A percentile compares a stretch with the other conserved stretches of the same genome.
Conservation (phyloP, 805 yeast species). For the Metschnikowia arizonensis region DNA sequence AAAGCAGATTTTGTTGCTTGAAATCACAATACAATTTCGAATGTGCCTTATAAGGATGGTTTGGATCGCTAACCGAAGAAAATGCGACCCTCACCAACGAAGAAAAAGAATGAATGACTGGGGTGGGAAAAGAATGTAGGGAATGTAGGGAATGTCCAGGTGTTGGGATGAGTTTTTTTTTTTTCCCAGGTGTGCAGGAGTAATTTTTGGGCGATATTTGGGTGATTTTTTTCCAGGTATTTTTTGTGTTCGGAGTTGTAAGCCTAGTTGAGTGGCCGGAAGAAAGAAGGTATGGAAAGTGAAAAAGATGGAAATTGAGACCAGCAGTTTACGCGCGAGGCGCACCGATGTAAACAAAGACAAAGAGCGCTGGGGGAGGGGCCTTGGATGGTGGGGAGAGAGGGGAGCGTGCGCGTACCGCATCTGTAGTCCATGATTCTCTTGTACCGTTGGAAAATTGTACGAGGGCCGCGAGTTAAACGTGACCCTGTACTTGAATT, state of each 20-base stretch:
- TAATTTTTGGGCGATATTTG: no score
- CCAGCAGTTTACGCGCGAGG: background rate
- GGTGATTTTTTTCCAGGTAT: no score
- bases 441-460: background rate
- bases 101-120: conserved; percentile 13
- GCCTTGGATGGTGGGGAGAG: no score
- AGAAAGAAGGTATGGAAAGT: background rate
- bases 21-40: no score
- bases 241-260: no score
- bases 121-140: conserved; percentile 7
- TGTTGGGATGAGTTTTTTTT: no score
- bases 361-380: no score
- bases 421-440: background rate
- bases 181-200: no score
- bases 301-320: background rate
- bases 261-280: no score
- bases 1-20: no score
- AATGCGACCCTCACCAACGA: background rate
- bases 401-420: conserved; percentile 1
- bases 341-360: background rate
- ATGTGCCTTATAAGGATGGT: no score
- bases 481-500: background rate
- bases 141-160: no score
- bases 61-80: background rate
- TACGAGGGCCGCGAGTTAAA: background rate